Conservation (phyloP, 306 rosid species). For the Senna siamea region DNA sequence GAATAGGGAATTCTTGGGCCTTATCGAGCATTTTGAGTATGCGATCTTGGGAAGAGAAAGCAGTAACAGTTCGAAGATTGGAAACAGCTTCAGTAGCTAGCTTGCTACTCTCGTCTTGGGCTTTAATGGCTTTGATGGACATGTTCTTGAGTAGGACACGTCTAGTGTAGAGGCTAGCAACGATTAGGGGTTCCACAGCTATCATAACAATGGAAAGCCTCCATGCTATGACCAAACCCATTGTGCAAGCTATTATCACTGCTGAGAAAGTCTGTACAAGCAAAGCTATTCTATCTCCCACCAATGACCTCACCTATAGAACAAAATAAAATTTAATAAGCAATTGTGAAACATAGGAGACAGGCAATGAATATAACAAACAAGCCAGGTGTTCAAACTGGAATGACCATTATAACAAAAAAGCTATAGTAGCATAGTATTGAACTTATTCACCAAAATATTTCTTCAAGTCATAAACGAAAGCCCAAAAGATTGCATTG, state of each 20-base stretch:
- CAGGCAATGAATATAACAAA: too few species aligned
- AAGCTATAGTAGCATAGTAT: too few species aligned
- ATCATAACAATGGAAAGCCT: conserved; percentile 50
- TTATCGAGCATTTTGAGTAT: conserved; percentile 42
- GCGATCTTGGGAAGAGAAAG: conserved; percentile 54
- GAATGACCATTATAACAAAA: too few species aligned
- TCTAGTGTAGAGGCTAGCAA: conserved; percentile 45
- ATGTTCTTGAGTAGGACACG: conserved; percentile 46
- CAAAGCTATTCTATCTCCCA: conserved; percentile 57
- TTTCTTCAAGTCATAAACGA: too few species aligned
- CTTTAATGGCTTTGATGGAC: conserved; percentile 43
- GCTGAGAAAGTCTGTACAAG: conserved; percentile 52
- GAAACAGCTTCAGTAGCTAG: conserved; percentile 57
- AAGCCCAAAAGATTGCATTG: too few species aligned
- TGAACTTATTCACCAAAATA: too few species aligned
- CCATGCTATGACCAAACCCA: conserved; percentile 57
- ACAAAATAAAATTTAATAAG: too few species aligned
- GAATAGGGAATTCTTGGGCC: conserved; percentile 43
- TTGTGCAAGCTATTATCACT: conserved; percentile 51
- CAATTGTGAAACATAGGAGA: too few species aligned
- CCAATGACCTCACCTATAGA: conserved; percentile 57
- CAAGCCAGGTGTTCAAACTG: neutral
- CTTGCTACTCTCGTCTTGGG: conserved; percentile 52
- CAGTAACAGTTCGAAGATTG: conserved; percentile 47
- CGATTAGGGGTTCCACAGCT: conserved; percentile 50